Conservation (phyloP, 805 yeast species). For the Cyberlindnera petersonii region DNA sequence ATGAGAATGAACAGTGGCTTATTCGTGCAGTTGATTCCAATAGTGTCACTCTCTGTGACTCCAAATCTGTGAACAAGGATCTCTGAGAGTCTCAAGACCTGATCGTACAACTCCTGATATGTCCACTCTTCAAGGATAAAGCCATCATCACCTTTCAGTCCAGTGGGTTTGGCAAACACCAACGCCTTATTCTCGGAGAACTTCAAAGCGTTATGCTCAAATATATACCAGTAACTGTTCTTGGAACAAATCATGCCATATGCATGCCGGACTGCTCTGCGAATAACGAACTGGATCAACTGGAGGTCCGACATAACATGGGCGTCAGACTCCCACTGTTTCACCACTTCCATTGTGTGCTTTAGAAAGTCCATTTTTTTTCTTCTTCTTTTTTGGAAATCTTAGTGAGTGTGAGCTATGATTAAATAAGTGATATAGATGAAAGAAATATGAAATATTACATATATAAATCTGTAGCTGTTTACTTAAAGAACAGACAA, state of each 20-base stretch:
- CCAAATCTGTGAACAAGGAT: slow-evolving; percentile 61
- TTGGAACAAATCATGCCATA: slow-evolving; percentile 9
- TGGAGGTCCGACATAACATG: slow-evolving; percentile 16
- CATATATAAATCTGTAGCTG: too few relatives aligned
- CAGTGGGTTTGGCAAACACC: slow-evolving; percentile 46
- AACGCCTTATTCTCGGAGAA: slow-evolving; percentile 55
- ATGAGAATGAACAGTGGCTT: slow-evolving; percentile 75
- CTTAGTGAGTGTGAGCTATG: too few relatives aligned
- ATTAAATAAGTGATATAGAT: too few relatives aligned
- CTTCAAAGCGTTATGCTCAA: slow-evolving; percentile 51
- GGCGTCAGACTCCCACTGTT: slow-evolving; percentile 8
- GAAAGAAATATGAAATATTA: too few relatives aligned
- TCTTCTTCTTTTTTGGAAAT: too few relatives aligned
- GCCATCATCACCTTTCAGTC: slow-evolving; percentile 43
- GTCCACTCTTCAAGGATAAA: slow-evolving; percentile 63
- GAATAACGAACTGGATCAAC: slow-evolving; percentile 21
- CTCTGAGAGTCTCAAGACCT: slow-evolving; percentile 61
- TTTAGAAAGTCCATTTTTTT: slow-evolving; percentile 1
- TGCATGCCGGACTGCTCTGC: slow-evolving; percentile 19
- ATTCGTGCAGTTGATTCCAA: slow-evolving; percentile 76
- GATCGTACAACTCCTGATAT: slow-evolving; percentile 62
- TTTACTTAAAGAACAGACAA: too few relatives aligned
- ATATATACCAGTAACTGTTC: slow-evolving; percentile 60
- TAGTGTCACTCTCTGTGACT: slow-evolving; percentile 59
- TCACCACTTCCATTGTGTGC: background rate